Evolutionary conservation across 2,329 filamentous ascomycete genomes (phyloP).

Genomic region (Sarocladium strictum): DNA sequence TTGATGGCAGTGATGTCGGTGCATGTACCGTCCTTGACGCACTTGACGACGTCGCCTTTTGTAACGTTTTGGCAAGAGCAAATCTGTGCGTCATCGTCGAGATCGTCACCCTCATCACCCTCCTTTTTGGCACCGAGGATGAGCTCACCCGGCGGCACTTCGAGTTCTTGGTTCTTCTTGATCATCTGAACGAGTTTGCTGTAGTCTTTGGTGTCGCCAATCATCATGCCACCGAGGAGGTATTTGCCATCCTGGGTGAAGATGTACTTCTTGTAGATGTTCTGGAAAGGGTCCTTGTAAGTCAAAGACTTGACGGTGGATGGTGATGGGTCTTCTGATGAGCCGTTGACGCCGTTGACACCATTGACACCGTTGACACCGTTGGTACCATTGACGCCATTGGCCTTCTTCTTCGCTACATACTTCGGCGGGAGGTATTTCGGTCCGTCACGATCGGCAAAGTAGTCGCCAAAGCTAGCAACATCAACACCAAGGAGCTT

Average conservation of each 20-base stretch:
- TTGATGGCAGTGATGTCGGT: slow-evolving; percentile 80
- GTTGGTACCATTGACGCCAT: neutral
- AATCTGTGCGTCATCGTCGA: slow-evolving; percentile 80
- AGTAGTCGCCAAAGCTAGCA: slow-evolving; percentile 90
- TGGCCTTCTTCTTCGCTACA: slow-evolving; percentile 22
- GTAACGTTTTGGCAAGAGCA: slow-evolving; percentile 91
- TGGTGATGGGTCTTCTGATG: neutral
- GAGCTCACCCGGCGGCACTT: slow-evolving; percentile 72
- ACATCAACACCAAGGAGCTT: slow-evolving; percentile 88
- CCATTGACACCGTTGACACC: neutral
- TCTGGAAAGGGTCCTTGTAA: slow-evolving; percentile 82
- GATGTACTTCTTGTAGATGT: slow-evolving; percentile 90
- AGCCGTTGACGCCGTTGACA: neutral
- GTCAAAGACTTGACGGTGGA: slow-evolving; percentile 70
- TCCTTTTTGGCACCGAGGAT: slow-evolving; percentile 69
- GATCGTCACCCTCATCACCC: slow-evolving; percentile 67
- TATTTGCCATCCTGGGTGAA: slow-evolving; percentile 89
- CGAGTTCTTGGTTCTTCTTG: slow-evolving; percentile 73
- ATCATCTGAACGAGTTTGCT: slow-evolving; percentile 84
- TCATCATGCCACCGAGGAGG: slow-evolving; percentile 94
- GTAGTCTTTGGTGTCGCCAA: slow-evolving; percentile 86
- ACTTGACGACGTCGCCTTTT: slow-evolving; percentile 70
- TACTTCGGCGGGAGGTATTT: slow-evolving; percentile 62
- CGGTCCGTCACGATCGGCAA: slow-evolving; percentile 79
- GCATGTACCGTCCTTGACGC: slow-evolving; percentile 72